Base-by-base conservation (phyloP, 2,329 filamentous ascomycete species). In the Arachnopeziza araneosa region DNA sequence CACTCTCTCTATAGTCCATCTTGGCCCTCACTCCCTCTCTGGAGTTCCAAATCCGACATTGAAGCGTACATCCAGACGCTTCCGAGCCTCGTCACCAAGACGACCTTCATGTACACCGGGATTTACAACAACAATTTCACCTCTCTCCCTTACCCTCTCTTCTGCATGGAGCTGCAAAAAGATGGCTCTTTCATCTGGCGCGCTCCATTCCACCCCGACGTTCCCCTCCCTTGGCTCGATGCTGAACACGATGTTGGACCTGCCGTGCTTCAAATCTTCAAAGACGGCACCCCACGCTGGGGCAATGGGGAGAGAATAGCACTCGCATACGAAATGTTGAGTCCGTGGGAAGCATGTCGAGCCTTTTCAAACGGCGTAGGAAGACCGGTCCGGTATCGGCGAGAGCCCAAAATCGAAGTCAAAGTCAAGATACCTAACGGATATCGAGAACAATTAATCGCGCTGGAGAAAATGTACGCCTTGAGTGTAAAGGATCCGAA, bases 121-220 rank as follows among this genome's bases (percentile, higher is more conserved):
- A 97, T 97, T 69, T 99, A 98, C 80, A 96, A 98, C 80, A 98
- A 98, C 77, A 98, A 99, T 74, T 99, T 98, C 76, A 98, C 93
- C 30, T 95, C 90, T 53, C 81, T 97, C 32, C 86, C 86, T 1
- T 98, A 96, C 71, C 95, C 95, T 1, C 81, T 98, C 3, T 98
- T 98, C 78, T 95, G 93, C 76, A 96, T 97, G 89, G 91, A 96
- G 64, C 78, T 96, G 53, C 87, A 91, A 74, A 75, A 80, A 1
- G 91, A 97, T 69, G 92, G 91, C 21, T 92, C 89, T 57, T 97
- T 97, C 73, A 79, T 88, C 60, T 98, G 95, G 95, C 87, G 91
- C 71, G 93, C 93, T 1, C 95, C 95, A 0, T 98, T 98, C 74
- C 90, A 96, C 69, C 90, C 91, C 1, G 84, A 96, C 68, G 89